phyloP scores from a whole-genome alignment of 106 monocot genomes.

The Allium cepa region DNA sequence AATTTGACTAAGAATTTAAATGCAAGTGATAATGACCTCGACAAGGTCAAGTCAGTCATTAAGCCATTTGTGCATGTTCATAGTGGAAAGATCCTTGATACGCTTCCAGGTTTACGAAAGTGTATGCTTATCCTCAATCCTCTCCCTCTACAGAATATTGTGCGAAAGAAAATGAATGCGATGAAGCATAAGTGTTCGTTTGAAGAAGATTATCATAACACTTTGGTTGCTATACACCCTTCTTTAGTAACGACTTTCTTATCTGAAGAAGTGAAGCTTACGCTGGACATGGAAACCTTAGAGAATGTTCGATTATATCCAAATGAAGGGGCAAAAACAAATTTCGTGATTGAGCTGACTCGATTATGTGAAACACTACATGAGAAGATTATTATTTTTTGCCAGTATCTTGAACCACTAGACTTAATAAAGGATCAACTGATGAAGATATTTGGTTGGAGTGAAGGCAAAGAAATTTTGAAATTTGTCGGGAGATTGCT shows the following conservation, averaged over 20 bases:
- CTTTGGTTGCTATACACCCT: slow-evolving; percentile 52
- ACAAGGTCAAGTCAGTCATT: slow-evolving; percentile 27
- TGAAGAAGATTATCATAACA: slow-evolving; percentile 24
- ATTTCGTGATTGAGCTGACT: slow-evolving; percentile 60
- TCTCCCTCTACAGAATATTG: slow-evolving; percentile 26
- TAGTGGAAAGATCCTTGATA: slow-evolving; percentile 38
- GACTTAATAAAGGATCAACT: slow-evolving; percentile 45
- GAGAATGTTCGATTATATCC: slow-evolving; percentile 25
- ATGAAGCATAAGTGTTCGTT: slow-evolving; percentile 3
- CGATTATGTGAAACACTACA: slow-evolving; percentile 24
- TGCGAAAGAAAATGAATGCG: slow-evolving; percentile 20
- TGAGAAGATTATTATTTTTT: slow-evolving; percentile 70
- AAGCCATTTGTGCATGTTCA: slow-evolving; percentile 69
- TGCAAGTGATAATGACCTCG: slow-evolving; percentile 12
- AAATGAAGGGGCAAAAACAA: slow-evolving; percentile 59
- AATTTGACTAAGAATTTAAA: slow-evolving; percentile 17
- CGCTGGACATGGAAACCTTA: slow-evolving; percentile 14
- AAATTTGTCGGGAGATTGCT: slow-evolving; percentile 39
- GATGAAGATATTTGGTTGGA: slow-evolving; percentile 34
- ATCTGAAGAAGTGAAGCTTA: slow-evolving; percentile 19
- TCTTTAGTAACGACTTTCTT: slow-evolving; percentile 24
- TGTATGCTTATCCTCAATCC: slow-evolving; percentile 47
- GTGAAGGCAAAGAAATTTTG: slow-evolving; percentile 45
- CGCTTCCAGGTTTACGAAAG: slow-evolving; percentile 54
- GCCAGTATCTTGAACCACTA: slow-evolving; percentile 61